phyloP scores from a whole-genome alignment of 768 basidiomycete species.

The Leccinum barrowsii region DNA sequence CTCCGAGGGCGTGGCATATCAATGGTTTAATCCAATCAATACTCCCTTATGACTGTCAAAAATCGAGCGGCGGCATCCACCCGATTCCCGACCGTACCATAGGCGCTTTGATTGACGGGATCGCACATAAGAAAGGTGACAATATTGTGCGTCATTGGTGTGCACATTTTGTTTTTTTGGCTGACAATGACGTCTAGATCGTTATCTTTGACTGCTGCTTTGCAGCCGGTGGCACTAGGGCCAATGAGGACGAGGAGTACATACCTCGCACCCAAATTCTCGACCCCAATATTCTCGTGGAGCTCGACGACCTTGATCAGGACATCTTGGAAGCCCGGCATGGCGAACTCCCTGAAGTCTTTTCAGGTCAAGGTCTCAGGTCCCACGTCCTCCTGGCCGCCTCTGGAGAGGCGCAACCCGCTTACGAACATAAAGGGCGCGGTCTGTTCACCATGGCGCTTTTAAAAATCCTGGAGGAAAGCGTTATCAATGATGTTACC shows the following conservation, averaged over 20 bases:
- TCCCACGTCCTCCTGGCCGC: conserved; percentile 44
- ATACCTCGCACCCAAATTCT: conserved; percentile 7
- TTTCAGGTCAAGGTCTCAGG: conserved; percentile 25
- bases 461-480: conserved; percentile 7
- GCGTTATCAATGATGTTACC: conserved; percentile 14
- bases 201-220: conserved; percentile 47
- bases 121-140: conserved; percentile 38
- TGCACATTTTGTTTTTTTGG: neutral
- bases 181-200: conserved; percentile 28
- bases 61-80: conserved; percentile 4
- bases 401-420: conserved; percentile 35
- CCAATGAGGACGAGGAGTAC: neutral
- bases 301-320: conserved; percentile 21
- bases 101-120: conserved; percentile 32
- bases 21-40: conserved; percentile 25
- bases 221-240: conserved; percentile 36
- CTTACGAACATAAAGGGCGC: conserved; percentile 20
- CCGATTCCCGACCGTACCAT: conserved; percentile 46
- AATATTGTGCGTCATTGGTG: conserved; percentile 37
- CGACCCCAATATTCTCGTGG: neutral
- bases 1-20: conserved; percentile 25
- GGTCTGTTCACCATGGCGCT: conserved; percentile 29
- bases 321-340: conserved; percentile 20
- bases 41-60: conserved; percentile 34
- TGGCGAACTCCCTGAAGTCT: conserved; percentile 14